Evolutionary conservation across 73 alveolate genomes (phyloP).

Genomic region (Blepharisma stoltei): DNA sequence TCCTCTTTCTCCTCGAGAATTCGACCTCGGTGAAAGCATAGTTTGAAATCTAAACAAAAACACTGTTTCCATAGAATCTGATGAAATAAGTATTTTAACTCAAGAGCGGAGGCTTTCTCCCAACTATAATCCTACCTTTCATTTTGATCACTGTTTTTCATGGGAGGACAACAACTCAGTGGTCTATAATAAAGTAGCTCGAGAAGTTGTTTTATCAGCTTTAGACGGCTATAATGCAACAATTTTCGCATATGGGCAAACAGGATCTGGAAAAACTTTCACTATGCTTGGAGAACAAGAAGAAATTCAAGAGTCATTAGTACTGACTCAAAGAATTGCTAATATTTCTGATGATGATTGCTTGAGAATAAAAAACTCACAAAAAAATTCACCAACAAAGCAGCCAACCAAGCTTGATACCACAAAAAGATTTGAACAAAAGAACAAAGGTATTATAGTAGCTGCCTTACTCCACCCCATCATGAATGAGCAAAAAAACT

Average conservation of each 20-base stretch:
- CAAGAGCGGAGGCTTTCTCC: neutral
- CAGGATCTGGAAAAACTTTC: constrained; percentile 62
- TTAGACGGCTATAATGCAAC: constrained; percentile 54
- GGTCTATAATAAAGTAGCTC: constrained; percentile 8
- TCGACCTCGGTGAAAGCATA: neutral
- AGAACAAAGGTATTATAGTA: neutral
- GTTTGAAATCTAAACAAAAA: constrained; percentile 25
- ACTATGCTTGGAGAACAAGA: constrained; percentile 51
- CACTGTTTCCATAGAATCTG: neutral
- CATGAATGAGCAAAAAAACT: too few species aligned
- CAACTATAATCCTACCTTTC: constrained; percentile 26
- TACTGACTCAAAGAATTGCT: neutral
- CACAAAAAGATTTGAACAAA: neutral
- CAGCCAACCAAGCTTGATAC: too few species aligned
- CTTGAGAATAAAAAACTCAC: neutral
- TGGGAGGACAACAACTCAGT: neutral
- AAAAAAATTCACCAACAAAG: neutral
- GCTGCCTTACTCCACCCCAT: too few species aligned
- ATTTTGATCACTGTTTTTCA: constrained; percentile 24
- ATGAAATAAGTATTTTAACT: neutral
- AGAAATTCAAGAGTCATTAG: neutral
- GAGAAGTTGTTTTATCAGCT: constrained; percentile 18
- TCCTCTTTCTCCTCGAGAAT: constrained; percentile 14
- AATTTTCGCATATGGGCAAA: constrained; percentile 58
- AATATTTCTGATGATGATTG: neutral